Percentiles rank a stretch among this genome's conserved stretches.
Evolutionary conservation across 805 yeast species (phyloP).

Genomic region (Cyberlindnera xylosilytica): DNA sequence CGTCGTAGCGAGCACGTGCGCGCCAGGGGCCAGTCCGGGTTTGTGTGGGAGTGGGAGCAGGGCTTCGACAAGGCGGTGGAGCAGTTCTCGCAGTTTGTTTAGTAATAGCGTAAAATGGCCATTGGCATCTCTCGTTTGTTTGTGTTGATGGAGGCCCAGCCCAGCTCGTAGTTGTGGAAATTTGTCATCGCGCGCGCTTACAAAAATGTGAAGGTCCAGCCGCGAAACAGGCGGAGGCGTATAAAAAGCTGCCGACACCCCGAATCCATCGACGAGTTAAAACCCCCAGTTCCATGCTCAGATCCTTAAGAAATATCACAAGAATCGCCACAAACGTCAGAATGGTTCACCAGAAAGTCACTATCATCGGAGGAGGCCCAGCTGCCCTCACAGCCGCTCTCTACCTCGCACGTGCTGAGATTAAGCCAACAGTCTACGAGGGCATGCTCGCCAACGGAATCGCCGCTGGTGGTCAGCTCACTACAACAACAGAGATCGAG

Average conservation of each 20-base stretch:
- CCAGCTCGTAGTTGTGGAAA: too few relatives aligned
- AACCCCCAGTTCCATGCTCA: background rate
- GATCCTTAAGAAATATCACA: too few relatives aligned
- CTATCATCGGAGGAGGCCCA: constrained; percentile 95
- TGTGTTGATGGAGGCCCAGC: background rate
- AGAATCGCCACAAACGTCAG: constrained; percentile 24
- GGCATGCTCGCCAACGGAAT: constrained; percentile 95
- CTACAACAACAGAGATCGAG: constrained; percentile 98
- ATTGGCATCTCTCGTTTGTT: background rate
- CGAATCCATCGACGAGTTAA: too few relatives aligned
- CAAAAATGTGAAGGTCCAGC: background rate
- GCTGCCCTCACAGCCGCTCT: constrained; percentile 99
- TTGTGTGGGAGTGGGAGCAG: constrained; percentile 87
- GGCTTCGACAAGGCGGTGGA: constrained; percentile 68
- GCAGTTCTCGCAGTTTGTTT: constrained; percentile 1
- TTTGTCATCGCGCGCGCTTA: constrained; percentile 1
- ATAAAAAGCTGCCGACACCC: too few relatives aligned
- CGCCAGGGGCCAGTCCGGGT: constrained; percentile 51
- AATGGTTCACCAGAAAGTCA: constrained; percentile 83
- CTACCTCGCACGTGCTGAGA: constrained; percentile 94
- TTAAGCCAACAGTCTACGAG: constrained; percentile 89
- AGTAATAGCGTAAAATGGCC: too few relatives aligned
- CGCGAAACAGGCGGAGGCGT: too few relatives aligned
- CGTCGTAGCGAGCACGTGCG: constrained; percentile 61
- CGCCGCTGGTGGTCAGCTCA: constrained; percentile 98